Evolutionary conservation across 2,329 filamentous ascomycete species (phyloP).

Genomic region (Penicillium expansum): DNA sequence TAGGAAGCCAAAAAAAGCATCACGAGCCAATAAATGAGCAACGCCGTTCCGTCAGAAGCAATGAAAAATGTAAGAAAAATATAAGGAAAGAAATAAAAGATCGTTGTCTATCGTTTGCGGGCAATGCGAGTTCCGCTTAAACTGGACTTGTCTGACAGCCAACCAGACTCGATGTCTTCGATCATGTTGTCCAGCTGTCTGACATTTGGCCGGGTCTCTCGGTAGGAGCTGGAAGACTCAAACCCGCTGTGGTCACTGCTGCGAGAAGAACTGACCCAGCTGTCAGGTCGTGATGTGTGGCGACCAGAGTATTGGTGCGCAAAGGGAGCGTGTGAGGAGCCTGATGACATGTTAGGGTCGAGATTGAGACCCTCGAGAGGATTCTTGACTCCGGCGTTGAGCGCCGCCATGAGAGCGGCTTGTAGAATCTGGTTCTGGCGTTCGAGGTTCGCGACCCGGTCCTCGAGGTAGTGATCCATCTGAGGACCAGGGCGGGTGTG

Average conservation of each 20-base stretch:
- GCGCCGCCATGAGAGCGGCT: conserved; percentile 41
- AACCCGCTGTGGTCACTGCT: conserved; percentile 30
- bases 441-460: conserved; percentile 40
- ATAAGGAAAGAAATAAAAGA: neutral
- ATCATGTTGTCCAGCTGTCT: conserved; percentile 34
- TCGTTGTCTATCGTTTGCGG: conserved; percentile 12
- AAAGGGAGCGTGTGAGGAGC: conserved; percentile 17
- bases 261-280: conserved; percentile 31
- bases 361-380: conserved; percentile 28
- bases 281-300: conserved; percentile 24
- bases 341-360: conserved; percentile 22
- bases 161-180: conserved; percentile 34
- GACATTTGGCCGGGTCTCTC: conserved; percentile 23
- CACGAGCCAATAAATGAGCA: neutral
- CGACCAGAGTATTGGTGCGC: conserved; percentile 18
- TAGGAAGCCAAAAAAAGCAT: neutral
- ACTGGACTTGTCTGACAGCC: conserved; percentile 30
- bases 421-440: conserved; percentile 45
- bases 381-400: conserved; percentile 38
- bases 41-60: neutral
- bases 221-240: conserved; percentile 19
- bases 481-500: conserved; percentile 13
- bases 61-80: neutral
- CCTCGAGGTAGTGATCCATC: conserved; percentile 32
- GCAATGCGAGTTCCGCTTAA: conserved; percentile 10